phyloP scores from a whole-genome alignment of 768 basidiomycete species.

The Lentinus tigrinus region DNA sequence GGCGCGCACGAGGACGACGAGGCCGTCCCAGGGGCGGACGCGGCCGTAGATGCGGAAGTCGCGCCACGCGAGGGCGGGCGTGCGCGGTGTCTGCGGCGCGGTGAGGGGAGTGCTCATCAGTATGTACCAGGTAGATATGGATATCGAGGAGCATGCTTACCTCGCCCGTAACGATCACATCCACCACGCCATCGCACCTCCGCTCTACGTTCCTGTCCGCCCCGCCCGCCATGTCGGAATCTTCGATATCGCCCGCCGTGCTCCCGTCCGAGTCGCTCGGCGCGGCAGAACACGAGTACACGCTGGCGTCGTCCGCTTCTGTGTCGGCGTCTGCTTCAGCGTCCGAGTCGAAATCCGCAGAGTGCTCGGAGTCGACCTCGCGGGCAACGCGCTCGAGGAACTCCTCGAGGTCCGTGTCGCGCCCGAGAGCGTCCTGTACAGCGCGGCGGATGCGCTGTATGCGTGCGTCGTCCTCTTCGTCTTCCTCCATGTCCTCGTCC shows the following conservation, averaged over 20 bases:
- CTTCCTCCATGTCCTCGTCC: neutral
- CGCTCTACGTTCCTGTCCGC: neutral
- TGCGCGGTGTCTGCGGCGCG: slow-evolving; percentile 42
- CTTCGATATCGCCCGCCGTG: neutral
- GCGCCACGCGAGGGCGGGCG: slow-evolving; percentile 35
- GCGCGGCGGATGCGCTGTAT: neutral
- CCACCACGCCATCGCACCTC: slow-evolving; percentile 52
- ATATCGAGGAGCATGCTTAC: slow-evolving; percentile 30
- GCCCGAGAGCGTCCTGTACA: slow-evolving; percentile 5
- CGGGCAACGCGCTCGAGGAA: slow-evolving; percentile 4
- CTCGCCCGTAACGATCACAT: slow-evolving; percentile 61
- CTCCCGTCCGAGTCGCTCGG: neutral
- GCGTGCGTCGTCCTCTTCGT: too few relatives aligned
- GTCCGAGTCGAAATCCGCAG: too few relatives aligned
- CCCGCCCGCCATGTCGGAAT: slow-evolving; percentile 6
- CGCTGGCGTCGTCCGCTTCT: slow-evolving; percentile 8
- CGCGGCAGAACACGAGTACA: slow-evolving; percentile 5
- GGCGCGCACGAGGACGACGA: slow-evolving; percentile 35
- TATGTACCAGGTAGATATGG: neutral
- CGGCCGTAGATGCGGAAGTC: slow-evolving; percentile 34
- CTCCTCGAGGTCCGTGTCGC: slow-evolving; percentile 12
- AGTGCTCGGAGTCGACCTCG: neutral
- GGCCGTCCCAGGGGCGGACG: slow-evolving; percentile 37
- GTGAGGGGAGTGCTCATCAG: neutral
- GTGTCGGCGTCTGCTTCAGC: neutral